These are phyloP conservation scores for Cladosporium austrohemisphaericum DNA, from an alignment of 2,329 filamentous ascomycete genomes.

Conservation along the genomic window DNA sequence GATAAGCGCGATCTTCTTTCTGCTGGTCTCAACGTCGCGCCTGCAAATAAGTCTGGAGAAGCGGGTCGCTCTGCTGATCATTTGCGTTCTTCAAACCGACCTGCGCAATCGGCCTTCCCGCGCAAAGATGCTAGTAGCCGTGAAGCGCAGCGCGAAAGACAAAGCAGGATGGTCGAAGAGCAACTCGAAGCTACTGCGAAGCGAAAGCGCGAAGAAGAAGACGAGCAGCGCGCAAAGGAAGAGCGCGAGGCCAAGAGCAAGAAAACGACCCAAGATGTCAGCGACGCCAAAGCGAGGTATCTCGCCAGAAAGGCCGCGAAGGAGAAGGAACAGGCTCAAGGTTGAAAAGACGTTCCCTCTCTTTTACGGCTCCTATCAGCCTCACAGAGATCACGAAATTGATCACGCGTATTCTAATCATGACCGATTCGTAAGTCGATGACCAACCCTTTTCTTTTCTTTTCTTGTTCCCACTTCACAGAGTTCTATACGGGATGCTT, in stretches of 20 bases:
- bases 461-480: neutral
- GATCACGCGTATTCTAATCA: too few species aligned
- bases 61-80: constrained; percentile 28
- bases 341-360: constrained; percentile 18
- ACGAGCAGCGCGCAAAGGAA: constrained; percentile 60
- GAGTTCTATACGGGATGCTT: constrained; percentile 22
- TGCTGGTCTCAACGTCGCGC: constrained; percentile 70
- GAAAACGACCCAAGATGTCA: constrained; percentile 74
- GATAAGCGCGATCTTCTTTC: constrained; percentile 77
- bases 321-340: constrained; percentile 46
- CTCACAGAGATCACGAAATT: too few species aligned
- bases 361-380: neutral
- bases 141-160: constrained; percentile 68
- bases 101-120: constrained; percentile 26
- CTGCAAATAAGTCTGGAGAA: constrained; percentile 22
- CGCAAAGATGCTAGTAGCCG: constrained; percentile 44
- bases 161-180: constrained; percentile 73
- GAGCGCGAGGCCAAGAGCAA: constrained; percentile 68
- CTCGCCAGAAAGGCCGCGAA: constrained; percentile 71
- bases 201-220: constrained; percentile 64
- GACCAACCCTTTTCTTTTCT: neutral
- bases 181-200: constrained; percentile 72
- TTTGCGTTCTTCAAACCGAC: constrained; percentile 26
- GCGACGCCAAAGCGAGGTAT: constrained; percentile 74
- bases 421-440: neutral